These are phyloP conservation scores for Geranium incanum DNA, from an alignment of 441 rosid genomes.

Conservation along the genomic window DNA sequence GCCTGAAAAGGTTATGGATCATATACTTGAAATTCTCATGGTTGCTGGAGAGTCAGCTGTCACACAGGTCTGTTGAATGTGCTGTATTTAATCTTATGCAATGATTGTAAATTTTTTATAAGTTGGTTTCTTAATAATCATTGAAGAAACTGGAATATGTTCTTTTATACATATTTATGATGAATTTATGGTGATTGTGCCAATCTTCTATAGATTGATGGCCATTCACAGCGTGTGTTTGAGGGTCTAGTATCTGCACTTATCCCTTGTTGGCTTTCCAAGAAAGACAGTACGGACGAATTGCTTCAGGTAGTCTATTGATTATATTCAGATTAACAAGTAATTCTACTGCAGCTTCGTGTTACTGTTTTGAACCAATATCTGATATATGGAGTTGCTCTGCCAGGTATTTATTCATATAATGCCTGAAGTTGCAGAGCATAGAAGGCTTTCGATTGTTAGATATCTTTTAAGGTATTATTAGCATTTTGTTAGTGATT, in stretches of 20 bases:
- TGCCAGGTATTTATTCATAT: constrained; percentile 72
- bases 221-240: constrained; percentile 63
- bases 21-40: constrained; percentile 55
- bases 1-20: constrained; percentile 65
- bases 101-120: neutral
- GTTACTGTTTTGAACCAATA: constrained; percentile 13
- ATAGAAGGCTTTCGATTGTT: constrained; percentile 75
- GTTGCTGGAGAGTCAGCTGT: constrained; percentile 78
- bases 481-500: constrained; percentile 12
- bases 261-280: constrained; percentile 82
- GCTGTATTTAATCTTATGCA: constrained; percentile 9
- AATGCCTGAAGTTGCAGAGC: constrained; percentile 72
- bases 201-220: constrained; percentile 51
- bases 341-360: neutral
- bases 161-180: neutral
- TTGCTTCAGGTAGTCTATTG: constrained; percentile 56
- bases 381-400: constrained; percentile 19
- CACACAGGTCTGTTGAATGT: constrained; percentile 59
- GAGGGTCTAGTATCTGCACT: constrained; percentile 77
- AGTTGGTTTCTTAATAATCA: neutral
- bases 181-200: constrained; percentile 16
- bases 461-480: constrained; percentile 71
- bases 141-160: neutral
- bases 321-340: constrained; percentile 11
- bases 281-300: constrained; percentile 45